Evolutionary conservation across 331 rosid species (phyloP), one percentile per base, ranked within the genome.

Genomic region (Malus hybrid): DNA sequence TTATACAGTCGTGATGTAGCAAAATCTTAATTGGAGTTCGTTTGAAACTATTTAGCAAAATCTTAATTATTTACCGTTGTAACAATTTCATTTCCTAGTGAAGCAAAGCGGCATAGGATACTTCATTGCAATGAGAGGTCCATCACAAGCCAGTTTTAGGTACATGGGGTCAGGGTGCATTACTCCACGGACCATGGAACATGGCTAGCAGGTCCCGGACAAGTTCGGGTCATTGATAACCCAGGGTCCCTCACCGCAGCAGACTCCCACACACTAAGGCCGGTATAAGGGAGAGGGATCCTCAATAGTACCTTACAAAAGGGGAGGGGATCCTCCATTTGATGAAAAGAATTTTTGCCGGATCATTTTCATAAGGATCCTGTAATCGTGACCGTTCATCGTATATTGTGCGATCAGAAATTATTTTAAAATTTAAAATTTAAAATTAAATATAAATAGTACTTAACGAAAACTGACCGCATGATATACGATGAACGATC

Each of bases 41-140:
- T 16, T 16, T 3, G 0, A 52, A 52, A 16, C 57, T 2, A 16
- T 16, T 52, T 52, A 16, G 57, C 46, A 0, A 39, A 39, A 39
- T 39, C 4, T 18, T 53, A n/a, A 18, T 53, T 24, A 60, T 24
- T 60, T 5, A 60, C 64, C 32, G 64, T 11, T 60, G 32, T 6
- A 60, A 8, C n/a, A 62, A 5, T 28, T 29, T 62, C 3, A 52
- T 52, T 16, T 52, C 57, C 57, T 6, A 15, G 4, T 52, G 9
- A 16, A 2, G 20, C 20, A 16, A 19, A 34, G 14, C 11, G 9
- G 76, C 90, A 84, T 86, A 66, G 89, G 96, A 90, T 90, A 68
- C 88, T 83, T 18, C 75, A 72, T 66, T 44, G 64, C 69, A 46
- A 8, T 52, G 74, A 30, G 55, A 77, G 70, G 82, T 75, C 78